Evolutionary conservation across 805 yeast genomes (phyloP), one percentile per base, ranked within the genome.

Genomic region (Candida jianshihensis): DNA sequence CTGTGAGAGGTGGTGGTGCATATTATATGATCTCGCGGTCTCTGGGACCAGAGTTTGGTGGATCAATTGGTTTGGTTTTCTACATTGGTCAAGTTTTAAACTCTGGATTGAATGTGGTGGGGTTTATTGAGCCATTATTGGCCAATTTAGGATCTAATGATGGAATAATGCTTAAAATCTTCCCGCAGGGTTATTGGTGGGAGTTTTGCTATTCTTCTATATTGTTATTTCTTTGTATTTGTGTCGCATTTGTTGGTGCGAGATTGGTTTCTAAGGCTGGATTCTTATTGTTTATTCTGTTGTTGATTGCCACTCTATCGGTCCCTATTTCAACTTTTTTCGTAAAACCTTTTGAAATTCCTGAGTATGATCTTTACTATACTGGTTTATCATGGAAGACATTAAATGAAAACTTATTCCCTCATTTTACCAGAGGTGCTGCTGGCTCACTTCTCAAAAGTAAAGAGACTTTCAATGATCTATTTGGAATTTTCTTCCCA

Each of bases 1-100:
- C 95, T 0, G 97, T 92, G 3, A 75, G 88, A 47, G 97, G 97
- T 12, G 99, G 99, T 13, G 99, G 99, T 33, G 97, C 97, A 0
- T 92, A 92, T 56, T 92, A 88, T 52, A 92, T 92, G 97, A 87
- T 92, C 41, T 83, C 95, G 24, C 70, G 99, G 47, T 81, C 95
- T 24, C 64, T 92, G 42, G 99, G 99, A 0, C 96, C 97, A 4
- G 99, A 92, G 56, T 92, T 92, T 60, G 99, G 99, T 19, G 98
- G 98, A 4, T 83, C 96, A 4, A 90, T 92, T 44, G 99, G 99
- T 1, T 69, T 92, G 20, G 90, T 92, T 18, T 92, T 92, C 57
- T 94, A 82, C 53, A 68, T 92, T 36, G 99, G 99, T 1, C 99
- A 92, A 62, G 88, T 89, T 8, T 66, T 92, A 39, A 92, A 92